Evolutionary conservation across 768 basidiomycete genomes (phyloP), one percentile per base, ranked within the genome.

Genomic region (Naganishia vaughanmartiniae): DNA sequence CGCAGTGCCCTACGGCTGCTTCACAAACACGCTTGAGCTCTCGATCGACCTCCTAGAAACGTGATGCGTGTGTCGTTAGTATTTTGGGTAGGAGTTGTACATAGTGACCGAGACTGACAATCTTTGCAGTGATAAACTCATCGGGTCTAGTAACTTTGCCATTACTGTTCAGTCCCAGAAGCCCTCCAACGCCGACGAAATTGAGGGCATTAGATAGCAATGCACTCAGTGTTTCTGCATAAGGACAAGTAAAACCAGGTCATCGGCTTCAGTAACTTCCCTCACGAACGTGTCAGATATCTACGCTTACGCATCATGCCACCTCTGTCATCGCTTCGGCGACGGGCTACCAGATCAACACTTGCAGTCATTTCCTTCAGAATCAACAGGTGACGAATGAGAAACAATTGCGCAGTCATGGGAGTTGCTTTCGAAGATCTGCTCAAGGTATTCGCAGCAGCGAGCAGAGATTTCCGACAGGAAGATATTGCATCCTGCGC

Each of bases 401-500:
- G 86, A 84, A 99, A 98, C 17, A 98, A 83, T 26, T 88, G 85
- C 0, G 88, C 91, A 74, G 97, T 92, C 10, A 90, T 80, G 6
- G 80, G 76, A 57, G 83, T 82, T 9, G 82, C 73, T 42, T 85
- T 86, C 34, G 75, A 56, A 10, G 74, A 74, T 0, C 82, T 75
- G 28, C 85, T 84, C 58, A 97, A 84, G 26, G 84, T 82, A n/a
- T 89, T 85, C 1, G 76, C 85, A 0, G 91, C 92, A 6, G 85
- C 80, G 42, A 90, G 84, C 4, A 98, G 85, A 0, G 94, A 95
- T 70, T 89, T 85, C 42, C 89, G 87, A 79, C 93, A 95, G 4
- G 92, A 83, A 15, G 86, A 84, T 36, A 96, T 85, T 0, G 94
- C 92, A 82, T 97, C 94, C 82, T 93, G 91, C 0, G 95, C 93